These are phyloP conservation scores for Pseudocercospora fijiensis DNA, from an alignment of 2,329 filamentous ascomycete species.

Conservation along the genomic window DNA sequence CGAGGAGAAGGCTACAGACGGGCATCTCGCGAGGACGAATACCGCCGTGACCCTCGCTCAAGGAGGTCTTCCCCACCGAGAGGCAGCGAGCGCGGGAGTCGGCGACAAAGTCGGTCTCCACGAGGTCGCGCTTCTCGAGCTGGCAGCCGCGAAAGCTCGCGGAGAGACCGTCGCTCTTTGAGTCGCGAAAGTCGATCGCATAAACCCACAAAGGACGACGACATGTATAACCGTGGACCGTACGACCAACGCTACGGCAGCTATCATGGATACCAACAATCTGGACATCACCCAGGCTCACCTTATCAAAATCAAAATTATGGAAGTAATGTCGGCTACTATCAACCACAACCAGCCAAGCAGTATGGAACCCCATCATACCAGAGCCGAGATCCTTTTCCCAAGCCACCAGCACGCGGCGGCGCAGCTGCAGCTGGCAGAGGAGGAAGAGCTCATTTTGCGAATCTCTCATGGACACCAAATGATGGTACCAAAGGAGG, in stretches of 20 bases:
- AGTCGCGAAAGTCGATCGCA: conserved; percentile 32
- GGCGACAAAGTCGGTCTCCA: conserved; percentile 27
- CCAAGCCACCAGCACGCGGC: conserved; percentile 38
- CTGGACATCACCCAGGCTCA: conserved; percentile 38
- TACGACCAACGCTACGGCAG: conserved; percentile 33
- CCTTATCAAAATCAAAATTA: conserved; percentile 62
- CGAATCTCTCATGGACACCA: conserved; percentile 71
- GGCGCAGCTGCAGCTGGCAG: conserved; percentile 44
- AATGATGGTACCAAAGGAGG: conserved; percentile 56
- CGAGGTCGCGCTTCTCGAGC: conserved; percentile 9
- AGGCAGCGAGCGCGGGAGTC: conserved; percentile 16
- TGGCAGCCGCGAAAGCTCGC: conserved; percentile 23
- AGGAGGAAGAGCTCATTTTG: conserved; percentile 57
- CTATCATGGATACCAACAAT: conserved; percentile 57
- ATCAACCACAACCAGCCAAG: conserved; percentile 44
- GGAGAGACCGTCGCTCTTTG: conserved; percentile 20
- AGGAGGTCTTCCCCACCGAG: conserved; percentile 12
- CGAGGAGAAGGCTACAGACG: conserved; percentile 9
- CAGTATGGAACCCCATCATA: conserved; percentile 32
- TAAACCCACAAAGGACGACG: conserved; percentile 24
- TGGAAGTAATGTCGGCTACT: conserved; percentile 45
- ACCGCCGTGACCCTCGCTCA: conserved; percentile 3
- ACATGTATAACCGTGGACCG: conserved; percentile 36
- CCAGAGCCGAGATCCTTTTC: conserved; percentile 25
- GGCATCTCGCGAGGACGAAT: conserved; percentile 11